Conservation (phyloP, 495 filamentous ascomycete species). For the Penicillium cinerascens region DNA sequence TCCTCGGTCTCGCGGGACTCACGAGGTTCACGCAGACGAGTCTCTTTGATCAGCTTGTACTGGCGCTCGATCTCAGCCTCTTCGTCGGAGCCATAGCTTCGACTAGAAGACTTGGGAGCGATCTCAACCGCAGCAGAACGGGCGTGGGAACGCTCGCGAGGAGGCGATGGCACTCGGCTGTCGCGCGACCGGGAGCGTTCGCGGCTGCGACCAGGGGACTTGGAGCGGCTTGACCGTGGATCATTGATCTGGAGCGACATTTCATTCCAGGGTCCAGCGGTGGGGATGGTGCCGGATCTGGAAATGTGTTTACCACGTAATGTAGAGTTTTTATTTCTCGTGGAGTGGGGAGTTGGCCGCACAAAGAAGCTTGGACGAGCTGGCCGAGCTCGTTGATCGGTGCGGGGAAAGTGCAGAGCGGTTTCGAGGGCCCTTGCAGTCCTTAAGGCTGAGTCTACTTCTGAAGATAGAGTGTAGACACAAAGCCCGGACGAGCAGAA, state of each 20-base stretch:
- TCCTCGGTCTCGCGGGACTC: constrained; percentile 2
- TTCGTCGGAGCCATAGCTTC: constrained; percentile 23
- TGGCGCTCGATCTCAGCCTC: constrained; percentile 29
- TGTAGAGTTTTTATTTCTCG: not conserved
- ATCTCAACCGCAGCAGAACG: constrained; percentile 18
- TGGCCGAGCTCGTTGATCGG: constrained; percentile 3
- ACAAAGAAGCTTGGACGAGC: not conserved
- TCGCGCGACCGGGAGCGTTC: constrained; percentile 52
- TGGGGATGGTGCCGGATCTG: constrained; percentile 13
- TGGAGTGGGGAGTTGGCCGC: not conserved
- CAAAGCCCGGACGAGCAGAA: not conserved
- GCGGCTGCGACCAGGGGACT: constrained; percentile 50
- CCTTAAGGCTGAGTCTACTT: not conserved
- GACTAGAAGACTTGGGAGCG: constrained; percentile 19
- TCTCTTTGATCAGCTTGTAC: constrained; percentile 22
- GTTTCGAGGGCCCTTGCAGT: not conserved
- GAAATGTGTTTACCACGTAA: constrained; percentile 15
- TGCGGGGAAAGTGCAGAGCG: constrained; percentile 5
- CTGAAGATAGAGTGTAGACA: not conserved
- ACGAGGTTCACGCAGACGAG: constrained; percentile 4
- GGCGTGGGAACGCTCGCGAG: constrained; percentile 8
- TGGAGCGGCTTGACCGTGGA: constrained; percentile 57
- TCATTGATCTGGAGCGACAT: constrained; percentile 56
- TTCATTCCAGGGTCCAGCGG: constrained; percentile 10
- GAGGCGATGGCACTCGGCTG: constrained; percentile 34